Conservation (phyloP, 176 grass and related monocot genomes). For the Aegilops speltoides region DNA sequence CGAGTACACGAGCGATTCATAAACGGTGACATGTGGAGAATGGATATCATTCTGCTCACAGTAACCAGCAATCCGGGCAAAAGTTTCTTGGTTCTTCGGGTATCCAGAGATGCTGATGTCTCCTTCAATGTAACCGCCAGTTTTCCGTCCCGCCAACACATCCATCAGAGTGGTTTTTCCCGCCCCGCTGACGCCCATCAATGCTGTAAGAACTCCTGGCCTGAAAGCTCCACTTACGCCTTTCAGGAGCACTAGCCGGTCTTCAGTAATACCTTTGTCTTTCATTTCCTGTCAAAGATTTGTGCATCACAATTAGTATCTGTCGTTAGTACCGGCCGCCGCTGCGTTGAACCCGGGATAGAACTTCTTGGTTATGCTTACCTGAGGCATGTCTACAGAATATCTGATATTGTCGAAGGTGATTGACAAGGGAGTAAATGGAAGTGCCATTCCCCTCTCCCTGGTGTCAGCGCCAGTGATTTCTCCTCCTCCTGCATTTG, state of each 20-base stretch:
- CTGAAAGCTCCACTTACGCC: conserved; percentile 89
- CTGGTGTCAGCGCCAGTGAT: conserved; percentile 43
- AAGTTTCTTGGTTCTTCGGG: conserved; percentile 95
- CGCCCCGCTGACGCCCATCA: conserved; percentile 93
- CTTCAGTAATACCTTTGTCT: conserved; percentile 62
- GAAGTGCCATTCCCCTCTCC: conserved; percentile 87
- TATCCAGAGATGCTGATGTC: conserved; percentile 85
- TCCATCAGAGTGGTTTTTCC: conserved; percentile 98
- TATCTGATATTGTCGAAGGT: conserved; percentile 81
- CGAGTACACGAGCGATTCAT: conserved; percentile 93
- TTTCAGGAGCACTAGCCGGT: conserved; percentile 71
- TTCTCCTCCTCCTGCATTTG: conserved; percentile 62
- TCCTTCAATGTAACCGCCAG: conserved; percentile 88
- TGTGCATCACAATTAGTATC: conserved; percentile 7
- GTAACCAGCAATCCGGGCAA: conserved; percentile 89
- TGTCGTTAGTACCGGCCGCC: not conserved
- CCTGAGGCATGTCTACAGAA: conserved; percentile 94
- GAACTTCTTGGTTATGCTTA: conserved; percentile 26
- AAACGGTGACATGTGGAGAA: conserved; percentile 90
- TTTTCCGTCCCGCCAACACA: conserved; percentile 87
- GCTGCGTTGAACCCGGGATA: not conserved
- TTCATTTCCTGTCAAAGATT: conserved; percentile 82
- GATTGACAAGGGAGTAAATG: conserved; percentile 76
- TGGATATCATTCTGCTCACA: conserved; percentile 98
- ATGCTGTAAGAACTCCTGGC: conserved; percentile 87